Evolutionary conservation across 208 protist genomes (phyloP).

Genomic region (Trypanosoma avium): DNA sequence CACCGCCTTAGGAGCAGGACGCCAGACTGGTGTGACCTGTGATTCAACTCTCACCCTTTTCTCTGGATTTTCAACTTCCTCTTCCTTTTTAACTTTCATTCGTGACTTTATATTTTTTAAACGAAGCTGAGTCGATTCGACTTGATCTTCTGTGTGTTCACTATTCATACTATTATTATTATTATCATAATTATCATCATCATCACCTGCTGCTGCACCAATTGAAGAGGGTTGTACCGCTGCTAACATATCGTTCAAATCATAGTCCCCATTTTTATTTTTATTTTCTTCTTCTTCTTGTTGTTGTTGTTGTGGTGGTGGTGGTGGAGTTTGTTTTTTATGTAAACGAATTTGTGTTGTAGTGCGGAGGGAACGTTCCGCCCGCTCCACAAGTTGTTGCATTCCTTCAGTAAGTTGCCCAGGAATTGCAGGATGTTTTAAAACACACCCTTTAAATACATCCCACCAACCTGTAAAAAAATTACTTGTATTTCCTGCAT

Average conservation of each 20-base stretch:
- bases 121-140: not conserved
- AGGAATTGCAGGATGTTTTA: slow-evolving; percentile 46
- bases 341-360: slow-evolving; percentile 9
- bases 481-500: not conserved
- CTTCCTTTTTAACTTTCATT: not conserved
- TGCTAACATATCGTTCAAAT: too few species aligned
- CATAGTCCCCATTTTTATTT: too few species aligned
- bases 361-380: slow-evolving; percentile 25
- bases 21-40: not conserved
- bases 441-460: slow-evolving; percentile 39
- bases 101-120: not conserved
- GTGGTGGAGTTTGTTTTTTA: too few species aligned
- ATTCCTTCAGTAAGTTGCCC: slow-evolving; percentile 37
- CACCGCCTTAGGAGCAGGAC: not conserved
- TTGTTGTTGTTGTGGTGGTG: slow-evolving; percentile 12
- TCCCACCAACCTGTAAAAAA: slow-evolving; percentile 41
- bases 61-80: too few species aligned
- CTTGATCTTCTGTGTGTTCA: not conserved
- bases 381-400: slow-evolving; percentile 40
- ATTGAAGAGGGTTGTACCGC: not conserved
- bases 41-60: not conserved
- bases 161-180: too few species aligned
- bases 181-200: not conserved
- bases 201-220: not conserved
- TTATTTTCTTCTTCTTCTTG: not conserved